phyloP scores from a whole-genome alignment of 2,329 filamentous ascomycete species.

The Aspergillus intermedius region DNA sequence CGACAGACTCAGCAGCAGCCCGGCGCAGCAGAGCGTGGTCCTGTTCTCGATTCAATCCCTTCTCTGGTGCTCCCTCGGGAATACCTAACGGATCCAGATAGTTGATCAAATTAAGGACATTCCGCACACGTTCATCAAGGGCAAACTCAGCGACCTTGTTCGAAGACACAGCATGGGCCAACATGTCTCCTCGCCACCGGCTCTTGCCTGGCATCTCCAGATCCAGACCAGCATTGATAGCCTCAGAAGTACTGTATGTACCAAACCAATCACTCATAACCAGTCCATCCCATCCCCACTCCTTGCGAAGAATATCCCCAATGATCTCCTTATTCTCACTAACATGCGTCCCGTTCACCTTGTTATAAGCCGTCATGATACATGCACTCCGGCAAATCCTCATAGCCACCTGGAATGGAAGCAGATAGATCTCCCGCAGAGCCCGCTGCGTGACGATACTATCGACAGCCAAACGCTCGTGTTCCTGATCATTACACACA shows the following conservation, averaged over 20 bases:
- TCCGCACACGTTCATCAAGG: slow-evolving; percentile 53
- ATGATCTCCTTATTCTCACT: slow-evolving; percentile 39
- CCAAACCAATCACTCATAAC: slow-evolving; percentile 46
- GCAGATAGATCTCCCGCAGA: slow-evolving; percentile 57
- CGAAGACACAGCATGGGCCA: slow-evolving; percentile 43
- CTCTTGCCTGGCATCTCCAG: slow-evolving; percentile 45
- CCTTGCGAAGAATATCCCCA: slow-evolving; percentile 38
- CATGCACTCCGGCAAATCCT: slow-evolving; percentile 50
- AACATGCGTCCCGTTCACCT: slow-evolving; percentile 46
- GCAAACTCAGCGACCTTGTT: slow-evolving; percentile 52
- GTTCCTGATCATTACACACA: slow-evolving; percentile 43
- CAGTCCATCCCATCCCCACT: slow-evolving; percentile 43
- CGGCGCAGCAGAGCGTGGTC: slow-evolving; percentile 58
- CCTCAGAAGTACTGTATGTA: slow-evolving; percentile 41
- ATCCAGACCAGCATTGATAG: slow-evolving; percentile 41
- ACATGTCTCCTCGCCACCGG: slow-evolving; percentile 35
- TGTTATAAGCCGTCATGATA: slow-evolving; percentile 56
- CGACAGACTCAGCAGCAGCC: slow-evolving; percentile 62
- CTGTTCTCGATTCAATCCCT: slow-evolving; percentile 52
- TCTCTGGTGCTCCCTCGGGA: slow-evolving; percentile 50
- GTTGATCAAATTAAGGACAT: slow-evolving; percentile 56
- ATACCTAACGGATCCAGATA: slow-evolving; percentile 49
- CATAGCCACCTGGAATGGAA: slow-evolving; percentile 58
- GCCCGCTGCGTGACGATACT: slow-evolving; percentile 46
- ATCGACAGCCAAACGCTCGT: slow-evolving; percentile 38